Conservation (phyloP, 768 basidiomycete species). For the Leccinum fibrillosum region DNA sequence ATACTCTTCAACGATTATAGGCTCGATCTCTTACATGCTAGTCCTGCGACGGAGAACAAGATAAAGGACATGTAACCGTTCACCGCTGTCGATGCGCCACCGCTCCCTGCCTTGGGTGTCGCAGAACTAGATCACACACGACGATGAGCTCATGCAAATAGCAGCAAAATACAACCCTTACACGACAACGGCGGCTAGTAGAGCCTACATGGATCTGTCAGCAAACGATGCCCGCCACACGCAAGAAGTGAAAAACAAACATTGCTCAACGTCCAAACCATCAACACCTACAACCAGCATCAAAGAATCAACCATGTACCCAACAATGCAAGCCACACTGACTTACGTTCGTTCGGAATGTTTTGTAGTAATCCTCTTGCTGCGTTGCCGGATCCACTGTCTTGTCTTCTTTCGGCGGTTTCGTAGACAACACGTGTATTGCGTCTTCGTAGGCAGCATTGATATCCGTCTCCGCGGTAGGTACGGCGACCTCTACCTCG, state of each 20-base stretch:
- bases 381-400: slow-evolving; percentile 58
- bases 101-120: slow-evolving; percentile 49
- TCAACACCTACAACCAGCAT: slow-evolving; percentile 51
- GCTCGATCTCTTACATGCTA: slow-evolving; percentile 64
- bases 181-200: slow-evolving; percentile 75
- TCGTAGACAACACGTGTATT: slow-evolving; percentile 71
- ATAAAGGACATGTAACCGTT: slow-evolving; percentile 89
- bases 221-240: slow-evolving; percentile 1
- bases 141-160: neutral
- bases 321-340: neutral
- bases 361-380: slow-evolving; percentile 86
- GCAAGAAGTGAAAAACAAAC: slow-evolving; percentile 39
- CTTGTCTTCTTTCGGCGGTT: slow-evolving; percentile 68
- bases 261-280: slow-evolving; percentile 89
- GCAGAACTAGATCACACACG: slow-evolving; percentile 20
- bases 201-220: slow-evolving; percentile 39
- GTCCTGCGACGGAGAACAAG: slow-evolving; percentile 81
- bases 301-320: slow-evolving; percentile 12
- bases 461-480: slow-evolving; percentile 85
- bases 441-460: slow-evolving; percentile 91
- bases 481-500: slow-evolving; percentile 83
- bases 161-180: slow-evolving; percentile 37
- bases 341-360: slow-evolving; percentile 81
- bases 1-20: neutral
- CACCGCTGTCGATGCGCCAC: slow-evolving; percentile 52